Base-by-base conservation (phyloP, 1,139 yeast genomes). In the Torulaspora pretoriensis region DNA sequence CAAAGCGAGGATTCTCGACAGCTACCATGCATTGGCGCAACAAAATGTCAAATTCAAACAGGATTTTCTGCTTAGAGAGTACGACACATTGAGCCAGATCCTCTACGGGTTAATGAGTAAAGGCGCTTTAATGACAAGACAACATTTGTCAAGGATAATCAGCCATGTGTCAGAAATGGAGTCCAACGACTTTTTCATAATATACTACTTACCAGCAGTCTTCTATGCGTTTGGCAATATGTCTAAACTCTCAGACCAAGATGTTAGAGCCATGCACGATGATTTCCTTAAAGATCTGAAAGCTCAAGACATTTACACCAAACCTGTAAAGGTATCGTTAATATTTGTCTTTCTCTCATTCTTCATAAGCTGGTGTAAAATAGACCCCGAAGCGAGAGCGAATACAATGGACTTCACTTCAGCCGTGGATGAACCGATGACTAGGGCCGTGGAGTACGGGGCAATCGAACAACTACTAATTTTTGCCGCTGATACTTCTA, bases 381-480 rank as follows among this genome's bases (percentile, higher is more conserved):
- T 60, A n/a, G 59, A 61, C 51, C 68, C 70, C 42, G 59, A 64
- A 52, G 29, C 49, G 57, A 50, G 78, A 76, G 59, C 67, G 3
- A 64, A 65, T 29, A 60, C 63, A 10, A 67, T 63, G 30, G 78
- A 75, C 32, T 71, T 81, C 35, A 65, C 71, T 6, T 60, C 67
- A 8, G 68, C 74, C 3, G 72, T 78, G 2, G 74, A 75, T 45
- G 65, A 65, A 50, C 83, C 77, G 45, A 76, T 74, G 76, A 71
- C 64, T 55, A 65, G 58, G 59, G 76, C 71, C 56, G 81, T 72
- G 47, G 83, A 74, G 55, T 67, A 65, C 56, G 97, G 97, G 24
- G 95, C 89, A 0, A 68, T 90, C 53, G 98, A 92, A 62, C 81
- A 83, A 57, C 65, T 90, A 30, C 70, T 90, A 63, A 75, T 85